Evolutionary conservation across 805 yeast genomes (phyloP).

Genomic region (Metschnikowia dekortorum): DNA sequence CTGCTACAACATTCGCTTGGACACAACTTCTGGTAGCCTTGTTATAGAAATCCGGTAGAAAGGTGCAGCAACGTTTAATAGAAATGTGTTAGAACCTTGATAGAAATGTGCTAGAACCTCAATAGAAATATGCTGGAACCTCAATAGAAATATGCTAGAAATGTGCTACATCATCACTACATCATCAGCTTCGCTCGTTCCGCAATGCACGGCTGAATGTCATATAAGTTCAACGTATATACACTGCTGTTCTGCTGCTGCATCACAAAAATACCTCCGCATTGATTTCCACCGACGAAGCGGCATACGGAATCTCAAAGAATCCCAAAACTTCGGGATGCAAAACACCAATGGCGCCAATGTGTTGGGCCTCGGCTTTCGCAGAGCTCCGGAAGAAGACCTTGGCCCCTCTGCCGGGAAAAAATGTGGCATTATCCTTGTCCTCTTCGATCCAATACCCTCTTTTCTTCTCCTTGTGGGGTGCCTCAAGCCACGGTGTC

Average conservation of each 20-base stretch:
- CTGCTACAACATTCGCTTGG: too few species aligned
- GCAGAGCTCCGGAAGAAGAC: constrained; percentile 66
- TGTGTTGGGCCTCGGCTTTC: constrained; percentile 50
- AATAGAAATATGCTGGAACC: too few species aligned
- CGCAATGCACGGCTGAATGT: too few species aligned
- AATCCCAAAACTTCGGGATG: constrained; percentile 89
- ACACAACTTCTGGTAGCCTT: too few species aligned
- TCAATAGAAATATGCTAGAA: too few species aligned
- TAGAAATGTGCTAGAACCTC: too few species aligned
- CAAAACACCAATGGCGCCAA: constrained; percentile 89
- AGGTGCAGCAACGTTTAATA: too few species aligned
- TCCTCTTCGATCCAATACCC: constrained; percentile 87
- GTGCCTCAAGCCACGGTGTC: constrained; percentile 71
- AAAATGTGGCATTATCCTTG: constrained; percentile 62
- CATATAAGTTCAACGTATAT: neutral
- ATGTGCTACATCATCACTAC: too few species aligned
- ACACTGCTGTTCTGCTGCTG: constrained; percentile 1
- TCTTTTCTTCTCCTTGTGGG: constrained; percentile 48
- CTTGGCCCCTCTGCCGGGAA: constrained; percentile 97
- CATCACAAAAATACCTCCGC: constrained; percentile 76
- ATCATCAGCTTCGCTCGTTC: too few species aligned
- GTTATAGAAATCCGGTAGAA: too few species aligned
- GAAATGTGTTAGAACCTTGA: too few species aligned
- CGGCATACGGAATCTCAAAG: constrained; percentile 92
- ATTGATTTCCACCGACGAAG: constrained; percentile 84